phyloP scores from a whole-genome alignment of 768 basidiomycete species.

The Holtermanniella nyarrowii region DNA sequence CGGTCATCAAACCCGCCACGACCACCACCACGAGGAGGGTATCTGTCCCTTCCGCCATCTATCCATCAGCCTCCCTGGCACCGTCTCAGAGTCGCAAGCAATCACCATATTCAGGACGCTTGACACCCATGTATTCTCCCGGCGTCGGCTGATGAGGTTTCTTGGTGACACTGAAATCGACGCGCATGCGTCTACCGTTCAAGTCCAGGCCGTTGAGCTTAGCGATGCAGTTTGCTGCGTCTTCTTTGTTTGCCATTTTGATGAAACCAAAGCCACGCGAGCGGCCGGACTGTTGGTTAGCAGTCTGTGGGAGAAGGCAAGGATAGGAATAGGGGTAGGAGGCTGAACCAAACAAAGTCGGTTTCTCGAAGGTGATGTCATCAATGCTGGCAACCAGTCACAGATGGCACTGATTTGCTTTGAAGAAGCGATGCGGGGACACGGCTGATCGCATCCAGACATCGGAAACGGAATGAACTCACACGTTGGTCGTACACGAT shows the following conservation, averaged over 20 bases:
- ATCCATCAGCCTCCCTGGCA: background rate
- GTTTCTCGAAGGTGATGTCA: background rate
- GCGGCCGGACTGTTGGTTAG: conserved; percentile 66
- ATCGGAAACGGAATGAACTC: conserved; percentile 39
- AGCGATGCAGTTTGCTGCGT: conserved; percentile 75
- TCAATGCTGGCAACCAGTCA: background rate
- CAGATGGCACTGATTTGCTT: too few species aligned
- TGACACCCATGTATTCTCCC: conserved; percentile 92
- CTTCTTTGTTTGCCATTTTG: conserved; percentile 78
- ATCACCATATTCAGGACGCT: conserved; percentile 23
- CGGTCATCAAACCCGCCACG: conserved; percentile 10
- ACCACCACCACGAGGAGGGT: background rate
- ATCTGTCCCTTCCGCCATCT: background rate
- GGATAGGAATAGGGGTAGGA: background rate
- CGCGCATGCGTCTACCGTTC: conserved; percentile 89
- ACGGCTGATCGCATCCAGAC: conserved; percentile 1
- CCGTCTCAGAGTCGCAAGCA: background rate
- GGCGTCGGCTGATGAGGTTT: conserved; percentile 92
- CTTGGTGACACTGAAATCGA: conserved; percentile 91
- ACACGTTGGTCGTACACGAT: conserved; percentile 96
- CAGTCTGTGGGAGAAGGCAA: conserved; percentile 1
- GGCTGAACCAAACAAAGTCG: too few species aligned
- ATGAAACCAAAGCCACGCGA: conserved; percentile 98
- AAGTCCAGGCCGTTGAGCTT: conserved; percentile 87
- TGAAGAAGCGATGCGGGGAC: too few species aligned